A percentile compares a stretch with the other conserved stretches of the same genome.
Evolutionary conservation across 352 stramenopile species (phyloP).

Genomic region (Pelagophyceae sp.): DNA sequence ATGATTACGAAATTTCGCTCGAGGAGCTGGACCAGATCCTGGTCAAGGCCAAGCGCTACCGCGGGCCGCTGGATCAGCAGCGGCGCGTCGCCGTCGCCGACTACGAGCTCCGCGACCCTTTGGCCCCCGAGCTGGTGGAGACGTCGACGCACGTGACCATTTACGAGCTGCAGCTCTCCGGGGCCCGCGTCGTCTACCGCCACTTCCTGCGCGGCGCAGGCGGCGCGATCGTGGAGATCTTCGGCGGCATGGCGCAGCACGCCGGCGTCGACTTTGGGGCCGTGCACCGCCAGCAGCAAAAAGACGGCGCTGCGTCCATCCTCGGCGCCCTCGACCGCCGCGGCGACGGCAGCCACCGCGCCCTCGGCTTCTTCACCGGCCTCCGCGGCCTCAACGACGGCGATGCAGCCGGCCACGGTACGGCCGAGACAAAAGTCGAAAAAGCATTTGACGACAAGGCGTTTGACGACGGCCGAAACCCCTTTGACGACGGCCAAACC

Average conservation of each 20-base stretch:
- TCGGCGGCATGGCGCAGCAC: conserved; percentile 41
- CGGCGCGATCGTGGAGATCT: conserved; percentile 69
- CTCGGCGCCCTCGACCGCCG: neutral
- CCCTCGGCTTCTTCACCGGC: neutral
- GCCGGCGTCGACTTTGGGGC: neutral
- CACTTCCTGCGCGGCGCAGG: conserved; percentile 70
- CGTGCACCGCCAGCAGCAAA: neutral
- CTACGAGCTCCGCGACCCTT: conserved; percentile 60
- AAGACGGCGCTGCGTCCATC: neutral
- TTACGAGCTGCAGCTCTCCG: conserved; percentile 55
- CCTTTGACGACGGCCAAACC: no score
- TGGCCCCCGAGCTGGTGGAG: conserved; percentile 53
- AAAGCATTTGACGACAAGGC: no score
- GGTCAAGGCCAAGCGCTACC: conserved; percentile 52
- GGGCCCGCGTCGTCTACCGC: conserved; percentile 54
- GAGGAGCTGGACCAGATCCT: conserved; percentile 60
- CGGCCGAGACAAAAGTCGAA: no score
- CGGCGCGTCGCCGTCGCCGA: conserved; percentile 67
- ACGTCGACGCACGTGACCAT: conserved; percentile 65
- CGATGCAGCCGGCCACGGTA: no score
- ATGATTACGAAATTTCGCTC: conserved; percentile 68
- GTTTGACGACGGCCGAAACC: no score
- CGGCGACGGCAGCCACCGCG: neutral
- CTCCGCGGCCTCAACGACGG: neutral
- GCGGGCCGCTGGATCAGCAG: conserved; percentile 43